Percentiles rank a stretch among this genome's conserved stretches.
These are phyloP conservation scores for Solanum peruvianum DNA, from an alignment of 257 asterid genomes.

Conservation along the genomic window DNA sequence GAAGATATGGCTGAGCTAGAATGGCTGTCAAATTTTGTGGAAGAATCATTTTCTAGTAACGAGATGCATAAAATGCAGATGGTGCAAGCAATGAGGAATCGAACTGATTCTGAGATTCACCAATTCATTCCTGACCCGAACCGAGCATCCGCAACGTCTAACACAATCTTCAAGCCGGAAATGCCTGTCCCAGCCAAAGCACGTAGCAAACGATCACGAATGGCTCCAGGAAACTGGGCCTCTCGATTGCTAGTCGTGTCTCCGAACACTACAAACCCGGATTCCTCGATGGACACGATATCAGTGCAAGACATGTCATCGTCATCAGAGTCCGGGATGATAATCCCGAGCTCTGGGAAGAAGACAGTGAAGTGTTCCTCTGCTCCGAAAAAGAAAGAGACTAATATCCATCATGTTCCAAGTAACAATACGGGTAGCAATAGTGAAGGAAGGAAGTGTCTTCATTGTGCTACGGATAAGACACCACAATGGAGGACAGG, in stretches of 20 bases:
- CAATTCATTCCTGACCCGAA: conserved; percentile 40
- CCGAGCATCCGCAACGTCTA: conserved; percentile 2
- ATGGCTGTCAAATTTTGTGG: conserved; percentile 79
- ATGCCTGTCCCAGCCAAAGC: conserved; percentile 76
- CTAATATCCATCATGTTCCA: not conserved
- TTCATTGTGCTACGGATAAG: conserved; percentile 89
- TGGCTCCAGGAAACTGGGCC: conserved; percentile 74
- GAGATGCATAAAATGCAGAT: conserved; percentile 59
- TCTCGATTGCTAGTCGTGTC: conserved; percentile 60
- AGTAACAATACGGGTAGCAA: conserved; percentile 4
- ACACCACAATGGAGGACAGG: conserved; percentile 98
- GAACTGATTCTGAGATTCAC: conserved; percentile 17
- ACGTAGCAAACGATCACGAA: conserved; percentile 91
- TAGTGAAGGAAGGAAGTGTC: conserved; percentile 63
- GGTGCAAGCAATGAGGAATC: conserved; percentile 48
- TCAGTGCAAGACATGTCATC: conserved; percentile 17
- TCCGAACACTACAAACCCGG: not conserved
- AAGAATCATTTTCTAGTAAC: conserved; percentile 72
- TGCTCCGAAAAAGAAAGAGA: conserved; percentile 26
- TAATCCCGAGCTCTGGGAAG: conserved; percentile 2
- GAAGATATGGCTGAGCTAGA: conserved; percentile 88
- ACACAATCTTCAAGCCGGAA: conserved; percentile 27
- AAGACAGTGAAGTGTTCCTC: conserved; percentile 10
- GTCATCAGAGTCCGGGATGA: conserved; percentile 38
- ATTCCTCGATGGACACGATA: not conserved